phyloP scores from a whole-genome alignment of 2,329 filamentous ascomycete species.

The Pseudodiploospora longispora region DNA sequence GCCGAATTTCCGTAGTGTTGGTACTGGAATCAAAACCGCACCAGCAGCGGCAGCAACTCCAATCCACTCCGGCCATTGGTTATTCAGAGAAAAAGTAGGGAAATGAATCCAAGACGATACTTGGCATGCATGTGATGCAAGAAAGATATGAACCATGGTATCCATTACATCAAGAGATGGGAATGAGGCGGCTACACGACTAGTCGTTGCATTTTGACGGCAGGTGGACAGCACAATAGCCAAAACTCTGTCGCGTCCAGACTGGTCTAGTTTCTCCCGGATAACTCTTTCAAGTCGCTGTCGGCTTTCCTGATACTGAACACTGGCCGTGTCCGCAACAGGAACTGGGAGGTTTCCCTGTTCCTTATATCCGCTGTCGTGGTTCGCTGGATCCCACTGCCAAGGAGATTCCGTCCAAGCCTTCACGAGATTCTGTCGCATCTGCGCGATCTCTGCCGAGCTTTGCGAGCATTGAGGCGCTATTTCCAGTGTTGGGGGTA shows the following conservation, averaged over 20 bases:
- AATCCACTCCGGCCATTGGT: conserved; percentile 50
- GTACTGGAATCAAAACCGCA: conserved; percentile 48
- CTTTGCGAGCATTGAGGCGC: conserved; percentile 22
- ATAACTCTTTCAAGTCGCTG: conserved; percentile 32
- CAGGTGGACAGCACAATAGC: conserved; percentile 55
- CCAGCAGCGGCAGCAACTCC: conserved; percentile 53
- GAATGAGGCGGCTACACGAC: conserved; percentile 50
- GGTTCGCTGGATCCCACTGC: conserved; percentile 39
- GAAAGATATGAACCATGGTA: conserved; percentile 51
- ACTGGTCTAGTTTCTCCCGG: conserved; percentile 35
- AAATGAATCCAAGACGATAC: conserved; percentile 55
- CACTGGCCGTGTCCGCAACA: conserved; percentile 27
- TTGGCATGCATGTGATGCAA: conserved; percentile 48
- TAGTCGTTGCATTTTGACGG: conserved; percentile 39
- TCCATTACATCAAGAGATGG: conserved; percentile 54
- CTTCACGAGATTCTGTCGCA: conserved; percentile 39
- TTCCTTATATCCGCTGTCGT: conserved; percentile 36
- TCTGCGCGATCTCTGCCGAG: conserved; percentile 34
- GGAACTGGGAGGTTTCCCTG: conserved; percentile 38
- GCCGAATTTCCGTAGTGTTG: conserved; percentile 53
- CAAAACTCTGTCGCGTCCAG: conserved; percentile 53
- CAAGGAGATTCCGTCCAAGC: conserved; percentile 43
- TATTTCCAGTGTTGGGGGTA: not conserved
- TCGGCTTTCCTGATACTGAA: conserved; percentile 30
- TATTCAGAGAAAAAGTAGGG: conserved; percentile 48